Conservation (phyloP, 2,329 filamentous ascomycete species). For the Dothidotthia symphoricarpi region DNA sequence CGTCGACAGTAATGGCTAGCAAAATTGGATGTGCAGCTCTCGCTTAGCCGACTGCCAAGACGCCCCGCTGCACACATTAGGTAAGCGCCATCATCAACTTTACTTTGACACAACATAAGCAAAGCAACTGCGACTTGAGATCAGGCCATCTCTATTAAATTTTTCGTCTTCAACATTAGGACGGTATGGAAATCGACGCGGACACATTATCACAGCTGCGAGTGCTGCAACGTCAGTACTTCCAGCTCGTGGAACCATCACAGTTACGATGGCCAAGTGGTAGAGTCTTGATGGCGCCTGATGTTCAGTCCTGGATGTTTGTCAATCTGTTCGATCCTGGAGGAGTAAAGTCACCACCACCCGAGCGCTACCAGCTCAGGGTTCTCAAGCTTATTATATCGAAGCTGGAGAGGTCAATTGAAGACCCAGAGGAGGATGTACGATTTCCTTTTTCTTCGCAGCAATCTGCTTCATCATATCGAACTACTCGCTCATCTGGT, state of each 20-base stretch:
- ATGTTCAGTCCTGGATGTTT: constrained; percentile 67
- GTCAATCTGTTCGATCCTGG: constrained; percentile 63
- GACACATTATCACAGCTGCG: constrained; percentile 15
- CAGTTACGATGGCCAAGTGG: constrained; percentile 63
- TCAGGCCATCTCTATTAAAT: too few species aligned
- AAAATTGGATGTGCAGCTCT: constrained; percentile 4
- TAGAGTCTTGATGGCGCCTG: constrained; percentile 57
- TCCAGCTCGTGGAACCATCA: constrained; percentile 67
- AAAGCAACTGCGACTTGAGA: not conserved
- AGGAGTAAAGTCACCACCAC: constrained; percentile 58
- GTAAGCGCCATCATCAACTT: constrained; percentile 17
- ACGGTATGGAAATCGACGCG: constrained; percentile 17
- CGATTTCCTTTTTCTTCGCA: constrained; percentile 44
- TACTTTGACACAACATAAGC: not conserved
- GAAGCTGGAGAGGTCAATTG: constrained; percentile 70
- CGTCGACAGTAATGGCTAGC: constrained; percentile 11
- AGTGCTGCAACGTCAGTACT: constrained; percentile 69
- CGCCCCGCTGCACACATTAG: constrained; percentile 17
- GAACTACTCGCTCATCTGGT: not conserved
- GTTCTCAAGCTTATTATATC: constrained; percentile 71
- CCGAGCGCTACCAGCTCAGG: constrained; percentile 66
- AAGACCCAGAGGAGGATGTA: constrained; percentile 86
- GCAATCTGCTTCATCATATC: constrained; percentile 3
- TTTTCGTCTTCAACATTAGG: too few species aligned
- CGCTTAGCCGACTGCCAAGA: not conserved